Base-by-base conservation (phyloP, 495 filamentous ascomycete species). In the Filosporella fistucella region DNA sequence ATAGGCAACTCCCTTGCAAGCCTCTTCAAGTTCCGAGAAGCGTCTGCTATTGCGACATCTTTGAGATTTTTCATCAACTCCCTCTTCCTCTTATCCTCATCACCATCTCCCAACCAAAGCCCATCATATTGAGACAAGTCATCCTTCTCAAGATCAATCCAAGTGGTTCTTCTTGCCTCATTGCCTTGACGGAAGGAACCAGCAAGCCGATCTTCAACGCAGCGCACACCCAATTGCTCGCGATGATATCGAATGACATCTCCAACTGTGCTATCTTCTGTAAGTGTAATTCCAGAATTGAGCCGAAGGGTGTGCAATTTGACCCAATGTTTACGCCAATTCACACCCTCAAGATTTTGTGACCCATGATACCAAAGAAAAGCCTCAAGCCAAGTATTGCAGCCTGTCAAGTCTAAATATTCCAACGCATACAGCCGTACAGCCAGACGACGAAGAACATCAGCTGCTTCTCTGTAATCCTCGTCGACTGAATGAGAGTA, bases 361-460 rank as follows among this genome's bases (percentile, higher is more conserved):
- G 13, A 36, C 4, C 37, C 65, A 14, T 39, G 39, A 16, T 10
- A 41, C 56, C 70, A 77, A 11, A 55, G 63, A n/a, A 95, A 62
- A 1, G 85, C 86, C 3, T 66, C 62, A 24, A 78, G 59, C 90
- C 90, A 96, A 13, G 74, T 70, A 0, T 63, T 64, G 61, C 89
- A 95, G 13, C 88, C 89, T 48, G 85, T 86, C 12, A 96, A 65
- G 58, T 93, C 88, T 0, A 96, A 73, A 65, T 82, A 90, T 60
- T 87, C 77, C 1, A 96, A 70, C 36, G 79, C 76, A 58, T 89
- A 88, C 1, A 85, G 76, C 11, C 65, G 68, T 21, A 70, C 70
- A 43, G 83, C 85, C 0, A 96, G 69, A 11, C 77, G 74, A n/a
- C 82, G 76, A 2, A 95, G 65, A 3, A 93, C 66, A 30, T 71